Conservation (phyloP, 2,329 filamentous ascomycete species). For the Talaromyces rugulosus region DNA sequence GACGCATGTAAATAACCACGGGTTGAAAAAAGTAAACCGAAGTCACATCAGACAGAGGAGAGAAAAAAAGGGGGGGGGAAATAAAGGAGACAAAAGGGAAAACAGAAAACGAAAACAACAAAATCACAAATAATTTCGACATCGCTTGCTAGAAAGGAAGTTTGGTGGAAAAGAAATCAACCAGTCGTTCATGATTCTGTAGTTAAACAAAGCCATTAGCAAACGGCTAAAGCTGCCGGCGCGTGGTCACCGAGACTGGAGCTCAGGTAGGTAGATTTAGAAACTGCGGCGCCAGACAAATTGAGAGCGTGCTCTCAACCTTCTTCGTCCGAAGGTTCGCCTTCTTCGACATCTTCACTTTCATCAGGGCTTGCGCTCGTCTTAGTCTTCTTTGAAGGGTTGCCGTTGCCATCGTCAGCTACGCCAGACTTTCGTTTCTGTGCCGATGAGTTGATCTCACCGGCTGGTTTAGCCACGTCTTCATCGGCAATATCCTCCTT, state of each 20-base stretch:
- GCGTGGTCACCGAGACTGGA: conserved; percentile 5
- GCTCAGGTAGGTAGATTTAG: background rate
- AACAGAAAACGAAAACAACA: conserved; percentile 10
- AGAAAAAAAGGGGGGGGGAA: conserved; percentile 10
- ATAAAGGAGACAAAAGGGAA: conserved; percentile 14
- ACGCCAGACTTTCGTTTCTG: conserved; percentile 50
- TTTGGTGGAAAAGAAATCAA: conserved; percentile 16
- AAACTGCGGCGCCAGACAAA: background rate
- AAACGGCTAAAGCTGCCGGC: background rate
- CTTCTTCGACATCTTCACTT: conserved; percentile 46
- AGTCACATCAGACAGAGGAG: conserved; percentile 12
- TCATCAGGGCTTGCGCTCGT: conserved; percentile 48
- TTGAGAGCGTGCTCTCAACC: conserved; percentile 28
- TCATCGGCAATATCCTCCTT: conserved; percentile 36
- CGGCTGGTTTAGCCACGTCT: conserved; percentile 23
- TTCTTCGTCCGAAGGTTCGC: conserved; percentile 47
- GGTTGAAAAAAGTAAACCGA: conserved; percentile 5
- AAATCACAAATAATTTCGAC: conserved; percentile 15
- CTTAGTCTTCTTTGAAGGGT: conserved; percentile 49
- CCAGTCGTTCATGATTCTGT: conserved; percentile 6
- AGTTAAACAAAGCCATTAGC: conserved; percentile 2
- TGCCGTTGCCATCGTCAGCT: conserved; percentile 40
- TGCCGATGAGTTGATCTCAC: conserved; percentile 32
- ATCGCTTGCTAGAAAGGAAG: conserved; percentile 30
- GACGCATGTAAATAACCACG: conserved; percentile 11